A percentile compares a stretch with the other conserved stretches of the same genome.
Evolutionary conservation across 2,329 filamentous ascomycete species (phyloP).

Genomic region (Geosmithia morbida): DNA sequence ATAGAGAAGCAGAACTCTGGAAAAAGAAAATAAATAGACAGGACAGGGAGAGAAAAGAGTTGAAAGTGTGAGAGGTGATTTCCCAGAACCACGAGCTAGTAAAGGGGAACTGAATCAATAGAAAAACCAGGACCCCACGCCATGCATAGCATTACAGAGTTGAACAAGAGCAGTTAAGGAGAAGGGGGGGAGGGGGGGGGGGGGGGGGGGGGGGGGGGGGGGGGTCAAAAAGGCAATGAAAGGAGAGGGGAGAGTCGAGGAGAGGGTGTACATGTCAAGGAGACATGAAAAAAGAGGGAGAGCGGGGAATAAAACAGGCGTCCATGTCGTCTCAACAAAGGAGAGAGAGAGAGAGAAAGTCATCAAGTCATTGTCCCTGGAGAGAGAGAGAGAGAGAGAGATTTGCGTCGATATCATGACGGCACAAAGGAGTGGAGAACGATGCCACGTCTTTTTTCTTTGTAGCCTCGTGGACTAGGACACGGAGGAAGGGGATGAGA

Average conservation of each 20-base stretch:
- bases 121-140: not conserved
- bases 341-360: too few species aligned
- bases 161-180: constrained; percentile 4
- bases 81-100: not conserved
- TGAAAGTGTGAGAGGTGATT: not conserved
- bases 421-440: too few species aligned
- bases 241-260: not conserved
- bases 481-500: not conserved
- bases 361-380: too few species aligned
- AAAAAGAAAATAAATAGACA: constrained; percentile 2
- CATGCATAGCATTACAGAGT: not conserved
- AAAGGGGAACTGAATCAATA: constrained; percentile 5
- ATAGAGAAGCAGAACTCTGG: too few species aligned
- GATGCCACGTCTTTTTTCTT: constrained; percentile 16
- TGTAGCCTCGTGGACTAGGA: too few species aligned
- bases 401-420: too few species aligned
- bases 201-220: not conserved
- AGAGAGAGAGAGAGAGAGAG: too few species aligned
- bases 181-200: not conserved
- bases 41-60: constrained; percentile 4
- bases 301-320: too few species aligned
- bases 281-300: too few species aligned
- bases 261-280: not conserved
- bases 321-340: too few species aligned
- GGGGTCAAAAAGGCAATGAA: constrained; percentile 3